A percentile compares a stretch with the other conserved stretches of the same genome.
These are phyloP conservation scores for Xylaria sp. DNA, from an alignment of 2,329 filamentous ascomycete genomes.

Conservation along the genomic window DNA sequence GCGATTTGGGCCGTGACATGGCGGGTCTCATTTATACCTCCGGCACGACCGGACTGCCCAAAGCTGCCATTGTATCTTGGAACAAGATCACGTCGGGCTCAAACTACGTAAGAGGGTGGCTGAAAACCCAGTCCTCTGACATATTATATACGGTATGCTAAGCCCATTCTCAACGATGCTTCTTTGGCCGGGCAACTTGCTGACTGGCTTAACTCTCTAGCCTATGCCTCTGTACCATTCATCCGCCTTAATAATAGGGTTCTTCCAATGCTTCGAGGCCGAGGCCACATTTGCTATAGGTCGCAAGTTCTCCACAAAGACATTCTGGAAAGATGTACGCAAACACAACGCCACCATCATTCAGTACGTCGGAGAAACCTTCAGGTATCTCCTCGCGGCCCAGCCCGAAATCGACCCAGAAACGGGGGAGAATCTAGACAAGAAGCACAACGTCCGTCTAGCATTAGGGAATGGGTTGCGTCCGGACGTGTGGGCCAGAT, in stretches of 20 bases:
- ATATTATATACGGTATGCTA: slow-evolving; percentile 76
- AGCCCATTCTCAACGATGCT: not conserved
- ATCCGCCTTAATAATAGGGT: slow-evolving; percentile 77
- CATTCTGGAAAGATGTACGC: slow-evolving; percentile 82
- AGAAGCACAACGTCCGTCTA: slow-evolving; percentile 75
- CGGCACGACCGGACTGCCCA: slow-evolving; percentile 86
- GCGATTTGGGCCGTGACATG: slow-evolving; percentile 65
- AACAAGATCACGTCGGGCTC: slow-evolving; percentile 68
- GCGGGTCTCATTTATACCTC: slow-evolving; percentile 85
- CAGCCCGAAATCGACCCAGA: slow-evolving; percentile 69
- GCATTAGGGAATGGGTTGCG: slow-evolving; percentile 88
- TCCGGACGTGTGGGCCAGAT: slow-evolving; percentile 85
- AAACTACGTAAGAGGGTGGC: slow-evolving; percentile 64
- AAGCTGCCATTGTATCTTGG: slow-evolving; percentile 82
- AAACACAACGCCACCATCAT: slow-evolving; percentile 77
- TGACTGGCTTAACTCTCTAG: slow-evolving; percentile 53
- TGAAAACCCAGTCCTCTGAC: slow-evolving; percentile 70
- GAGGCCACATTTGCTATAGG: slow-evolving; percentile 78
- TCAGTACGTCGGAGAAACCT: slow-evolving; percentile 90
- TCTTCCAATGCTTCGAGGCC: slow-evolving; percentile 67
- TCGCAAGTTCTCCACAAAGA: slow-evolving; percentile 79
- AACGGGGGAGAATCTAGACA: slow-evolving; percentile 76
- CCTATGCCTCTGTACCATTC: slow-evolving; percentile 92
- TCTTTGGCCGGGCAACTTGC: not conserved
- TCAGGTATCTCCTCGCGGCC: slow-evolving; percentile 80